Base-by-base conservation (phyloP, 768 basidiomycete genomes). In the Cystobasidium tubakii region DNA sequence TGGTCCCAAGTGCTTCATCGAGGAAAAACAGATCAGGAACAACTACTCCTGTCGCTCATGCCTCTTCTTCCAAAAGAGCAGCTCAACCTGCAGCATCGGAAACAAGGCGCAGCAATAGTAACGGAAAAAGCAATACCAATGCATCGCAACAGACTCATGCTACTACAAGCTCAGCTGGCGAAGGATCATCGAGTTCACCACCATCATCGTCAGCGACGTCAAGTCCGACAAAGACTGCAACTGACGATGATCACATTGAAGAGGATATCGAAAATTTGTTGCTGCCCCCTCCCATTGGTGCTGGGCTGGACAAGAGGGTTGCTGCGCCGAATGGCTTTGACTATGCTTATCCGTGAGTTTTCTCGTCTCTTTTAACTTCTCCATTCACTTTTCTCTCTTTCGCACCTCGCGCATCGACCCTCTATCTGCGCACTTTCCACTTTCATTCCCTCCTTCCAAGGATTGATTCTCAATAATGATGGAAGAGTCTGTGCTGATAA, bases 291-390 rank as follows among this genome's bases (percentile, higher is more conserved):
- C 57, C 57, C 13, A 60, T 60, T 29, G 57, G 57, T 1, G 13
- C 57, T 60, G 12, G 15, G 13, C 13, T 23, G 13, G 33, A 60
- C 15, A 60, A 60, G 57, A 50, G 21, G 21, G 21, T 19, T 12
- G 46, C 46, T 50, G 39, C 39, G 39, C 9, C 12, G 12, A 27
- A 27, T 31, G 57, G 17, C 29, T 60, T 60, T 29, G 57, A 60
- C 21, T 60, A 60, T 60, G 57, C 57, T 17, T 60, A 60, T 60
- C 29, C 29, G 57, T 60, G 57, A 60, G 57, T 50, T 50, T 50
- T 15, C n/a, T 19, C 21, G 12, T 6, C 21, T 50, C 39, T 29
- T 4, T n/a, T n/a, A 6, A 6, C 21, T 54, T 29, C 53, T 10
- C 27, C 21, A 54, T 54, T n/a, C n/a, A n/a, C 53, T 54, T 54